Evolutionary conservation across 148 eudicot genomes (phyloP), one percentile per base, ranked within the genome.

Genomic region (Chenopodium album): DNA sequence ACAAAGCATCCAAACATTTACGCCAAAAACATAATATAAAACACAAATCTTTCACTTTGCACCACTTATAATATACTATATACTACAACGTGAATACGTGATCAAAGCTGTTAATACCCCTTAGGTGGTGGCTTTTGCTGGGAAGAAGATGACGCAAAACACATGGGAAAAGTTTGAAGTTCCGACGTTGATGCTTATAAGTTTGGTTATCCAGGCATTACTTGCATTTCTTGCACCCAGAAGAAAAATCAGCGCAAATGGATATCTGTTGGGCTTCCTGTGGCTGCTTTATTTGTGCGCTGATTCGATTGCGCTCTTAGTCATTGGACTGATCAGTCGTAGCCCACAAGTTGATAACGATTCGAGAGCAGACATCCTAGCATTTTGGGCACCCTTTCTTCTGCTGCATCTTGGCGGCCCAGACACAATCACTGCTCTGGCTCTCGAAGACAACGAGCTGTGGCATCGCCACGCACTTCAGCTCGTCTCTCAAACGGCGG

Each of bases 371-470:
- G 16, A 54, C 5, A 11, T 54, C 16, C 20, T 78, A 14, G 44
- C 60, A 0, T 78, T 78, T 10, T 78, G 80, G 80, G 80, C 80
- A 3, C 73, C 80, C 2, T 78, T 78, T 44, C 72, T 78, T 2
- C 72, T 78, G 1, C 11, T 78, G 5, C 80, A 78, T 28, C 80
- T 78, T 11, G 80, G 80, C 2, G 80, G 80, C 0, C 72, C 80
- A 1, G 80, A 78, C 80, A 65, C 80, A 1, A 78, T 78, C 32
- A 78, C 80, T 17, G 80, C 80, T 46, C 73, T 78, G 13, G 72
- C 80, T 0, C 13, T 78, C 3, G 80, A 62, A 9, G 65, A 62
- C 1, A 62, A 62, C 2, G 23, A 62, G 65, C 5, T 54, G 3
- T 54, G 60, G 60, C 17, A 54, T 54, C 20, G 60, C 0, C 60